phyloP scores from a whole-genome alignment of 78 protist species.

The Abeoforma whisleri region DNA sequence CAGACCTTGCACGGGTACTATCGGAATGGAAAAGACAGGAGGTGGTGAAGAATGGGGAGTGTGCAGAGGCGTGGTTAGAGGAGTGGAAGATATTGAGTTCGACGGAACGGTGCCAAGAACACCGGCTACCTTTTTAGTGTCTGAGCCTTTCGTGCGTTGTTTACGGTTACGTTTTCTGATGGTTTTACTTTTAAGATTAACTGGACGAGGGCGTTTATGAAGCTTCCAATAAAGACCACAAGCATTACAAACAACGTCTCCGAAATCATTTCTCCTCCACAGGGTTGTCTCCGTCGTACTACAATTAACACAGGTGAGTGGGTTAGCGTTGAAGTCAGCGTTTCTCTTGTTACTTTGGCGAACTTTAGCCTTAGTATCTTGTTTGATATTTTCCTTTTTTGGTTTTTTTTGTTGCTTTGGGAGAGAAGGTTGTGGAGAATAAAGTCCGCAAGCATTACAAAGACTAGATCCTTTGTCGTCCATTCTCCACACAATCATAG shows the following conservation, averaged over 20 bases:
- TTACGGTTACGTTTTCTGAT: not conserved
- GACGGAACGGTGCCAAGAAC: no score
- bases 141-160: no score
- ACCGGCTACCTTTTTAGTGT: no score
- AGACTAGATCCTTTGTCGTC: not conserved
- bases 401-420: not conserved
- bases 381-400: no score
- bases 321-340: not conserved
- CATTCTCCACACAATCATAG: not conserved
- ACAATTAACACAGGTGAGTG: slow-evolving; percentile 28
- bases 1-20: no score
- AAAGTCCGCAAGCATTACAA: not conserved
- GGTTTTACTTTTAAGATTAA: not conserved
- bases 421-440: not conserved
- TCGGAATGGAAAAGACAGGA: no score
- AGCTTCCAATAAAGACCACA: slow-evolving; percentile 46
- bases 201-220: slow-evolving; percentile 4
- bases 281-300: slow-evolving; percentile 25
- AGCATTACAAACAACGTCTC: slow-evolving; percentile 37
- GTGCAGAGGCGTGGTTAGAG: no score
- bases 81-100: no score
- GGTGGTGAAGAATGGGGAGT: no score
- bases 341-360: not conserved
- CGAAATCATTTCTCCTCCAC: slow-evolving; percentile 27
- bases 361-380: no score